Evolutionary conservation across 2,329 filamentous ascomycete genomes (phyloP), one percentile per base, ranked within the genome.

Genomic region (Beauveria medogensis): DNA sequence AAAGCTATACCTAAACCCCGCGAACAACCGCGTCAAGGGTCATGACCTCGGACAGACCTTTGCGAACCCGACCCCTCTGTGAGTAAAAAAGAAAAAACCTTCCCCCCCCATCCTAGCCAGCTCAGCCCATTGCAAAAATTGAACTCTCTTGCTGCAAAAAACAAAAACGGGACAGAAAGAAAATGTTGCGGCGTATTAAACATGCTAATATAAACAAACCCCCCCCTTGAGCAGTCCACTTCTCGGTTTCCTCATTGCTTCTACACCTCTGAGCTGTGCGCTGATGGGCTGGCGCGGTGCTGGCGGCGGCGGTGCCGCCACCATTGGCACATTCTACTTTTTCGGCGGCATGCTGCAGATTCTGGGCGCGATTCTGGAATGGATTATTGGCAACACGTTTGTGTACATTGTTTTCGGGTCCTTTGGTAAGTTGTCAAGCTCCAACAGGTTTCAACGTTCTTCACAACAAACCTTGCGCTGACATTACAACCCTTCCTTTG

Each of bases 311-410:
- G 78, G 75, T n/a, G 74, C 75, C 2, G 75, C 75, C 3, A 69
- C 68, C 58, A 80, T 77, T 41, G 76, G 75, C 3, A 68, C 70
- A 1, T 76, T 75, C 63, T 72, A 75, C 63, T 80, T 78, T 67
- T 73, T 79, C 30, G 79, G 80, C 9, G 79, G 80, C 2, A 66
- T 80, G 5, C 70, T 81, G 44, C 72, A 80, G 66, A 67, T 78
- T 9, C 64, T 82, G 9, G 76, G 75, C 0, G 77, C 77, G 14
- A 64, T 82, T 0, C 70, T 82, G n/a, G 80, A 82, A 63, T 82
- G 78, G 63, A 68, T 81, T 57, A 68, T 82, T 0, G 79, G 79
- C 34, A 81, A 82, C 63, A 83, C 80, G 0, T 84, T 82, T 59
- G 74, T 79, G 0, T 80, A 75, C 56, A 78, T 82, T 43, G 81